Percentiles rank a stretch among this genome's conserved stretches.
These are phyloP conservation scores for Coemansia sp. DNA, from an alignment of 192 early-diverging fungal species.

Conservation along the genomic window DNA sequence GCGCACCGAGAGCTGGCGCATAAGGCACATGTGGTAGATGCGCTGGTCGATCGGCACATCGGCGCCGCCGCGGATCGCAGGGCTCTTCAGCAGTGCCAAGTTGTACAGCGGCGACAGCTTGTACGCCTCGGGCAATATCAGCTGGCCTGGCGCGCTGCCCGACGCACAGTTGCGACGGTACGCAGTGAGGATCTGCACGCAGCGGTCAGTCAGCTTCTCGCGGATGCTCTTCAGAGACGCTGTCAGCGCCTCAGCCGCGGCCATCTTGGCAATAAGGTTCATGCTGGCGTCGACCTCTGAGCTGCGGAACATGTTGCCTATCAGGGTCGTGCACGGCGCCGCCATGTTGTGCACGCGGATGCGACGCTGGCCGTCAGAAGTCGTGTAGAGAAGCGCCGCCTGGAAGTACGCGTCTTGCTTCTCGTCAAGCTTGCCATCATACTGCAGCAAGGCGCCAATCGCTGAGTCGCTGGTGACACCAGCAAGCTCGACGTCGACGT, in stretches of 20 bases:
- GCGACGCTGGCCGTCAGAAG: conserved; percentile 80
- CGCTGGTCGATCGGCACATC: conserved; percentile 82
- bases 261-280: conserved; percentile 83
- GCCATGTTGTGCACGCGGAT: conserved; percentile 92
- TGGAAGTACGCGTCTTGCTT: conserved; percentile 85
- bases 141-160: conserved; percentile 86
- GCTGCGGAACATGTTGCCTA: conserved; percentile 85
- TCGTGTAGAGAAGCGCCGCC: conserved; percentile 94
- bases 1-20: conserved; percentile 76
- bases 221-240: conserved; percentile 74
- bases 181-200: conserved; percentile 85
- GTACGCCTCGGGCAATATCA: conserved; percentile 96
- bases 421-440: conserved; percentile 91
- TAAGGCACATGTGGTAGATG: conserved; percentile 75
- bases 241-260: conserved; percentile 72
- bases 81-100: conserved; percentile 82
- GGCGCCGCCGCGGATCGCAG: conserved; percentile 75
- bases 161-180: conserved; percentile 94
- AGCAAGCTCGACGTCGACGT: conserved; percentile 90
- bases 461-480: conserved; percentile 86
- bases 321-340: conserved; percentile 70
- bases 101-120: conserved; percentile 92
- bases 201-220: conserved; percentile 82
- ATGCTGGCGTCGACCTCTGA: conserved; percentile 93
- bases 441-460: conserved; percentile 78